A percentile compares a stretch with the other conserved stretches of the same genome.
These are phyloP conservation scores for Sarcocystis neurona DNA, from an alignment of 169 alveolate genomes.

Conservation along the genomic window DNA sequence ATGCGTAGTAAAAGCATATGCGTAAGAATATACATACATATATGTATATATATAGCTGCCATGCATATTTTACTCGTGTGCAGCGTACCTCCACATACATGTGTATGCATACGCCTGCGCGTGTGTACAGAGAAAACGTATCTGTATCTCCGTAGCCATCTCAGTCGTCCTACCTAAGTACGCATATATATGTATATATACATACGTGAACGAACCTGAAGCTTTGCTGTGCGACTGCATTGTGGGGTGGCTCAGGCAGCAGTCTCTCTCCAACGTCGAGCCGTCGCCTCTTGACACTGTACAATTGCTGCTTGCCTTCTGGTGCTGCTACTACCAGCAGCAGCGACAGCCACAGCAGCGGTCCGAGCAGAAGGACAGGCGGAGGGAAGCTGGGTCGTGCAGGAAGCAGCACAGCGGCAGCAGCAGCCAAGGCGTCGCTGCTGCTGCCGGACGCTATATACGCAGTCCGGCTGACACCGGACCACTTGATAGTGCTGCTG, in stretches of 20 bases:
- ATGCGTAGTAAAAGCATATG: no score
- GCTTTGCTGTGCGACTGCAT: background rate
- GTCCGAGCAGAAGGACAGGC: background rate
- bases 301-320: constrained; percentile 1
- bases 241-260: background rate
- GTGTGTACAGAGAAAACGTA: no score
- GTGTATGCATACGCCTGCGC: no score
- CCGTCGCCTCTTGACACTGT: constrained; percentile 19
- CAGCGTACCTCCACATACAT: no score
- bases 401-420: background rate
- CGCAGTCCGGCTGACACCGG: constrained; percentile 3
- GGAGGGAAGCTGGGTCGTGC: no score
- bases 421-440: background rate
- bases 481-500: background rate
- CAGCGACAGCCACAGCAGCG: background rate
- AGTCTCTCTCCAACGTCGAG: background rate
- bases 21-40: no score
- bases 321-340: background rate
- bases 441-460: background rate
- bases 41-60: no score
- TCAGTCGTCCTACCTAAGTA: no score
- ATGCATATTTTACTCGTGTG: no score
- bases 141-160: no score
- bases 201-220: no score
- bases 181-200: no score